Percentiles rank a stretch among this genome's conserved stretches.
These are phyloP conservation scores for Hypoxylon crocopeplum DNA, from an alignment of 495 filamentous ascomycete genomes.

Conservation along the genomic window DNA sequence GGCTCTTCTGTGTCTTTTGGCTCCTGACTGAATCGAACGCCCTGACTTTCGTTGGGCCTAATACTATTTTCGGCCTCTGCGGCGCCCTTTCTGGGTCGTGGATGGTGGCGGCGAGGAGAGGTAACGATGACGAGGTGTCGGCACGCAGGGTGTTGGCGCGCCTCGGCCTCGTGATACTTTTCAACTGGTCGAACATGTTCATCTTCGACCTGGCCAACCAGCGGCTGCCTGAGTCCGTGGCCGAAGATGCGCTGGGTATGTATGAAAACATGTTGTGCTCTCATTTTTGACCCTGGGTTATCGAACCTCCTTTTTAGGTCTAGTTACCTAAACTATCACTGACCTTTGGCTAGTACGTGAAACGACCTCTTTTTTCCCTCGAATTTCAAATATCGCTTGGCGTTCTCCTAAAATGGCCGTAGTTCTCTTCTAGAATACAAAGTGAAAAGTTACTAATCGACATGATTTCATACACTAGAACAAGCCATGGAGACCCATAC, in stretches of 20 bases:
- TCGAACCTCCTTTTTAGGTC: too few relatives aligned
- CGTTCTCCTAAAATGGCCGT: too few relatives aligned
- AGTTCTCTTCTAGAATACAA: too few relatives aligned
- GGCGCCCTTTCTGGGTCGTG: neutral
- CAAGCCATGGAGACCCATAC: slow-evolving; percentile 66
- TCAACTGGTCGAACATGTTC: slow-evolving; percentile 48
- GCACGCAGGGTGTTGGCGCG: slow-evolving; percentile 6
- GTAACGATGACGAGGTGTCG: slow-evolving; percentile 19
- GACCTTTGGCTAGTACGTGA: too few relatives aligned
- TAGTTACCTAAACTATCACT: too few relatives aligned
- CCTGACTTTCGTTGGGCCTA: neutral
- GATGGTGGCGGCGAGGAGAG: neutral
- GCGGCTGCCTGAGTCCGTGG: slow-evolving; percentile 50
- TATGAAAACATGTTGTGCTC: too few relatives aligned
- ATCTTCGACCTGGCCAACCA: slow-evolving; percentile 59
- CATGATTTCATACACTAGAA: too few relatives aligned
- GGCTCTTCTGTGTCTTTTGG: neutral
- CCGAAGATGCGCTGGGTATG: slow-evolving; percentile 58
- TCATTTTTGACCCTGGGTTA: too few relatives aligned
- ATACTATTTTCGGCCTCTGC: neutral
- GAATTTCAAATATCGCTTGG: too few relatives aligned
- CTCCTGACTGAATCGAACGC: neutral
- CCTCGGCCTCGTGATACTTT: slow-evolving; percentile 32
- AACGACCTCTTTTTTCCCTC: too few relatives aligned
- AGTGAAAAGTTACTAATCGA: too few relatives aligned